Conservation (phyloP, 2,329 filamentous ascomycete species). For the Claviceps cyperi region DNA sequence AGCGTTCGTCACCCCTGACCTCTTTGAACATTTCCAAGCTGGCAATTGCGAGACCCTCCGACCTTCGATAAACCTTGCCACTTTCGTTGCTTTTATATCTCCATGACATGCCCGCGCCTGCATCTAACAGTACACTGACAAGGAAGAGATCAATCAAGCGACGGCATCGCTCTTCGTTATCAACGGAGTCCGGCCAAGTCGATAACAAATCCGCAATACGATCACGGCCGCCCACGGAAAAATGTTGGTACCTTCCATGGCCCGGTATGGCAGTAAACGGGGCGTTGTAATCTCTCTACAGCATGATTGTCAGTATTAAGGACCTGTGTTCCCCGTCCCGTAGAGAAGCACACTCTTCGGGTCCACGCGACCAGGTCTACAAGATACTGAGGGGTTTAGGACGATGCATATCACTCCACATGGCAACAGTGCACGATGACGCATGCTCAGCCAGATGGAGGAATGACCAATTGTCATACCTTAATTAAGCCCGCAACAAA, state of each 20-base stretch:
- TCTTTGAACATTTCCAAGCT: conserved; percentile 85
- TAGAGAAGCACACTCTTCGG: background rate
- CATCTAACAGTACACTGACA: conserved; percentile 68
- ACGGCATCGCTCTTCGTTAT: conserved; percentile 59
- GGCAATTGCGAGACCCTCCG: conserved; percentile 71
- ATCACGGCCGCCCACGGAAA: conserved; percentile 64
- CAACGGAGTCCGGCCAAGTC: conserved; percentile 53
- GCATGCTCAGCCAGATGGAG: background rate
- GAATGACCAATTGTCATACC: conserved; percentile 33
- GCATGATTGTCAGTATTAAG: background rate
- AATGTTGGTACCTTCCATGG: conserved; percentile 78
- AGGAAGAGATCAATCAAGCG: conserved; percentile 66
- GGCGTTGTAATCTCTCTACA: conserved; percentile 39
- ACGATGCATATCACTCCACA: background rate
- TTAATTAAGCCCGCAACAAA: conserved; percentile 94
- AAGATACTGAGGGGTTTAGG: background rate
- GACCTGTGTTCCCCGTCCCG: background rate
- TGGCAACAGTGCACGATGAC: background rate
- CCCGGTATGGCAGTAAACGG: conserved; percentile 55
- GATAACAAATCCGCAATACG: conserved; percentile 56
- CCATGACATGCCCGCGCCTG: conserved; percentile 83
- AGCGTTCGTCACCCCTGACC: conserved; percentile 14
- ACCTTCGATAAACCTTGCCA: conserved; percentile 66
- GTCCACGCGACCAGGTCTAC: background rate
- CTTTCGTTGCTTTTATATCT: conserved; percentile 86